Evolutionary conservation across 2,329 filamentous ascomycete species (phyloP), one percentile per base, ranked within the genome.

Genomic region (Parafenestella ontariensis): DNA sequence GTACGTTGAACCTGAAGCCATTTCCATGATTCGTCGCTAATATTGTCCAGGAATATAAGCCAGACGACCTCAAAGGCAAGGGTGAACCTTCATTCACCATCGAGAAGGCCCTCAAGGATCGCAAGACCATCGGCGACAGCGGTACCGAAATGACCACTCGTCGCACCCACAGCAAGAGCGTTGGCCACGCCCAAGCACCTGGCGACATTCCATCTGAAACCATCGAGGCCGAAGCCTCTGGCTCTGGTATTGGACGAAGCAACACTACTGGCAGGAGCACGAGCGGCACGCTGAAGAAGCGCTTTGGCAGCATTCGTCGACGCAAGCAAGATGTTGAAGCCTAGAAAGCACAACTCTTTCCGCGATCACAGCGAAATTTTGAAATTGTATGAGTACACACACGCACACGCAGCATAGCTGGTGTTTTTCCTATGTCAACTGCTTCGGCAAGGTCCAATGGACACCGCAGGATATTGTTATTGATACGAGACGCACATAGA

Each of bases 51-150:
- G 66, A 85, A 64, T 95, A 96, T 73, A 85, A 86, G 51, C 87
- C 89, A 5, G 85, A 89, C 40, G 91, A 96, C 68, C 82, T 91
- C 59, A 93, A 94, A 75, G 91, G 91, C 68, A 92, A 95, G 76
- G 89, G 89, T 40, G 90, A 94, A 70, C 89, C 90, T 2, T 86
- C 85, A 2, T 95, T 85, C 76, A 85, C 86, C 7, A 82, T 89
- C 29, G 91, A 94, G 65, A 85, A 85, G 58, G 84, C 85, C 1
- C 76, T 87, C 20, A 90, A 89, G 72, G 82, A 84, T 23, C 82
- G 85, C 69, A 85, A 83, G 67, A 72, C 71, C 46, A 64, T 74
- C 52, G 69, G 70, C 43, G 76, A 74, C 34, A 60, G 56, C 23
- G 79, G 77, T 24, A 80, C 77, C 17, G 79, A 82, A 59, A 72